A percentile compares a stretch with the other conserved stretches of the same genome.
Evolutionary conservation across 208 protist genomes (phyloP).

Genomic region (Leishmania arabica): DNA sequence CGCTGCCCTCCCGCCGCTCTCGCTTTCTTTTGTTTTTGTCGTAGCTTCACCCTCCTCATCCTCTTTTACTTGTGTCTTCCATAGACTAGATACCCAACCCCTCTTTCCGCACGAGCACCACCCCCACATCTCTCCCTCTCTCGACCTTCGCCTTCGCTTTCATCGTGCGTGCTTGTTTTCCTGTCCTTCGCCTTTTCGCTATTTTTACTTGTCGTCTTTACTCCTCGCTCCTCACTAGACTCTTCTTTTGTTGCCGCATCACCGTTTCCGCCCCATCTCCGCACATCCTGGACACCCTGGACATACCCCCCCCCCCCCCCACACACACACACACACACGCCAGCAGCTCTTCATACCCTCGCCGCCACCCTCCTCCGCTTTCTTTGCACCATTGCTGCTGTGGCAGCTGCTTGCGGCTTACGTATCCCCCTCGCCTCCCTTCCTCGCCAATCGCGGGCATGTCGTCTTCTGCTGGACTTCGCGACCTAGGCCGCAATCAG

Average conservation of each 20-base stretch:
- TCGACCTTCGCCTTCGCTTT: neutral
- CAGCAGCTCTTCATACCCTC: neutral
- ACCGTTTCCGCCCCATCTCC: neutral
- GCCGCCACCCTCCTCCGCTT: neutral
- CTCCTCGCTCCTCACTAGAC: neutral
- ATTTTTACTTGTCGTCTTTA: neutral
- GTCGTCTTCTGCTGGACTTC: constrained; percentile 11
- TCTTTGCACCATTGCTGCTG: neutral
- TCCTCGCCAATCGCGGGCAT: neutral
- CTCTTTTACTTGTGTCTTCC: neutral
- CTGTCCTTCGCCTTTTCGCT: neutral
- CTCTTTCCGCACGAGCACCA: neutral
- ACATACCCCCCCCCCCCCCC: no score
- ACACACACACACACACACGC: neutral
- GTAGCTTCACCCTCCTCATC: neutral
- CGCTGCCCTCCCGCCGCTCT: neutral
- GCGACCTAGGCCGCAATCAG: constrained; percentile 17
- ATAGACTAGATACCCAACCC: neutral
- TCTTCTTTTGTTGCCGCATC: no score
- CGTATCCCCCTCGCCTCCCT: neutral
- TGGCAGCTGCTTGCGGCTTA: neutral
- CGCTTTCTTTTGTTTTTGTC: neutral
- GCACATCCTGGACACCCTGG: neutral
- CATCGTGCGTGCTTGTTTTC: neutral
- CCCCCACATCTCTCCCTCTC: neutral